Conservation (phyloP, 257 asterid species). For the Fraxinus excelsior region DNA sequence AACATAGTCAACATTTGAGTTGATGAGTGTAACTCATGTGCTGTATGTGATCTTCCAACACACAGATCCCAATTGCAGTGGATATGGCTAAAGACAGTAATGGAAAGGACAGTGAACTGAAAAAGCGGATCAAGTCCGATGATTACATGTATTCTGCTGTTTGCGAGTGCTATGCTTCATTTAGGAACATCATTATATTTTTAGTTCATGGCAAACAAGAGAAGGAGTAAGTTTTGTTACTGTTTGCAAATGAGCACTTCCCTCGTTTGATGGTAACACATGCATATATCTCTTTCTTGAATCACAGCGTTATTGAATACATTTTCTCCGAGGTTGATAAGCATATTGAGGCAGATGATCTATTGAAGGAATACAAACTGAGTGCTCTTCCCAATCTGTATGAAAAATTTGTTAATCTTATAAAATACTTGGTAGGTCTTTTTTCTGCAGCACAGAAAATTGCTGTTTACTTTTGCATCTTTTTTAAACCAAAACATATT, state of each 20-base stretch:
- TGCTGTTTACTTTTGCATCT: slow-evolving; percentile 2
- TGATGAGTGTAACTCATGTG: slow-evolving; percentile 7
- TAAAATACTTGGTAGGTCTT: slow-evolving; percentile 82
- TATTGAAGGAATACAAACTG: slow-evolving; percentile 64
- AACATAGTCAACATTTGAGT: slow-evolving; percentile 9
- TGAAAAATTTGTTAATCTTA: slow-evolving; percentile 86
- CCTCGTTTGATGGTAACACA: neutral
- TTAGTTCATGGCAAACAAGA: slow-evolving; percentile 76
- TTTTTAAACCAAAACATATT: slow-evolving; percentile 14
- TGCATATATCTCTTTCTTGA: slow-evolving; percentile 15
- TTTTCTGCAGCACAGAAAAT: slow-evolving; percentile 5
- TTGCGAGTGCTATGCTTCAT: slow-evolving; percentile 93
- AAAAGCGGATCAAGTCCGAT: slow-evolving; percentile 80
- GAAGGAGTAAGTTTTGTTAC: slow-evolving; percentile 59
- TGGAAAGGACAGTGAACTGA: slow-evolving; percentile 86
- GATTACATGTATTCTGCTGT: slow-evolving; percentile 93
- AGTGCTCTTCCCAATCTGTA: slow-evolving; percentile 87
- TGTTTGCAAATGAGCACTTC: slow-evolving; percentile 11
- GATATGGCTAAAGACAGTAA: slow-evolving; percentile 99
- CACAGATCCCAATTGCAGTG: slow-evolving; percentile 93
- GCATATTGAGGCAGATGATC: slow-evolving; percentile 64
- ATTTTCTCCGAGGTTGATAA: slow-evolving; percentile 87
- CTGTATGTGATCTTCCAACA: slow-evolving; percentile 24
- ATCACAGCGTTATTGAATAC: slow-evolving; percentile 76
- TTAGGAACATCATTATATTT: slow-evolving; percentile 69